Conservation (phyloP, 2,329 filamentous ascomycete genomes). For the Neofusicoccum parvum region DNA sequence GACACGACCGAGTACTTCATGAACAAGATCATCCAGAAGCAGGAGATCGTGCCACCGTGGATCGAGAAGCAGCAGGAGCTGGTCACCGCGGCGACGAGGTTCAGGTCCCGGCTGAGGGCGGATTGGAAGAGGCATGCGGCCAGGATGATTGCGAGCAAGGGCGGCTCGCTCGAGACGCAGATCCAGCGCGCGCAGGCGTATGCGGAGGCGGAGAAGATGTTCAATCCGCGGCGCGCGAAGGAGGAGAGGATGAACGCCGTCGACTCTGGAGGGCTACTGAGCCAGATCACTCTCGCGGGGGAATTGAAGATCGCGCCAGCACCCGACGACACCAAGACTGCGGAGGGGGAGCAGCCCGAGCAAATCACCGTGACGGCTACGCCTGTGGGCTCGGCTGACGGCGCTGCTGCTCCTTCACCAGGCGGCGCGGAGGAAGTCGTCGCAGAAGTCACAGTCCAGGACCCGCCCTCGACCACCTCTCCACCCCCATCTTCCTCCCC, state of each 20-base stretch:
- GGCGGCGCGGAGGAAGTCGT: not conserved
- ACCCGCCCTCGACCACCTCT: not conserved
- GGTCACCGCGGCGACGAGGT: slow-evolving; percentile 66
- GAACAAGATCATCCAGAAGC: slow-evolving; percentile 97
- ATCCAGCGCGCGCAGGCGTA: slow-evolving; percentile 71
- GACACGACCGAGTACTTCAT: slow-evolving; percentile 97
- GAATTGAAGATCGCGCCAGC: slow-evolving; percentile 40
- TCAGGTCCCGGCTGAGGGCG: slow-evolving; percentile 72
- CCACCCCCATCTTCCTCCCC: slow-evolving; percentile 16
- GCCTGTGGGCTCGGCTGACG: slow-evolving; percentile 25
- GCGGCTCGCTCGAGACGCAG: slow-evolving; percentile 74
- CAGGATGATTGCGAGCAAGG: slow-evolving; percentile 73
- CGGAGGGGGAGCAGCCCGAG: slow-evolving; percentile 23
- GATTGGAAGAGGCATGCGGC: slow-evolving; percentile 87
- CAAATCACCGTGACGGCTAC: slow-evolving; percentile 43
- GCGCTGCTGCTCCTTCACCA: slow-evolving; percentile 27
- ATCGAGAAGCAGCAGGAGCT: slow-evolving; percentile 98
- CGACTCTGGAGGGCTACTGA: slow-evolving; percentile 48
- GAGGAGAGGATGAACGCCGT: slow-evolving; percentile 50
- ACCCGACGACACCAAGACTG: not conserved
- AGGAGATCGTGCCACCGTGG: slow-evolving; percentile 95
- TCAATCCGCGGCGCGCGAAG: slow-evolving; percentile 55
- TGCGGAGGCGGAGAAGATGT: slow-evolving; percentile 70
- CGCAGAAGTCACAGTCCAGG: not conserved
- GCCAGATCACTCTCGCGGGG: slow-evolving; percentile 50